Evolutionary conservation across 2,329 filamentous ascomycete species (phyloP).

Genomic region (Rutstroemia sp.): DNA sequence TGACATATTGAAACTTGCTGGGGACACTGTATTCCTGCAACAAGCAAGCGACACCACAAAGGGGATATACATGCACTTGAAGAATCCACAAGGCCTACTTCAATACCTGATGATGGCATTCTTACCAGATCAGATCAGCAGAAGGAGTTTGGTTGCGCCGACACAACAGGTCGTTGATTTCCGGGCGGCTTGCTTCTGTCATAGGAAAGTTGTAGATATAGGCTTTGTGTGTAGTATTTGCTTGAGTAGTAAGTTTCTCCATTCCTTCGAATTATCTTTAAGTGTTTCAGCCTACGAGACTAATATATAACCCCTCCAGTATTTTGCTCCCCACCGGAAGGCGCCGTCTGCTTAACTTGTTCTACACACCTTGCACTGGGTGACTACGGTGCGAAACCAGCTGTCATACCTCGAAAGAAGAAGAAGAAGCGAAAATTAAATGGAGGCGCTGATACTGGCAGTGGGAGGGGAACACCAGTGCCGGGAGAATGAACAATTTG

Average conservation of each 20-base stretch:
- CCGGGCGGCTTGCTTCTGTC: constrained; percentile 96
- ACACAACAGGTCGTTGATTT: constrained; percentile 88
- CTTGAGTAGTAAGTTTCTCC: constrained; percentile 57
- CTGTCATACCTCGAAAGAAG: constrained; percentile 64
- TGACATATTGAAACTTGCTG: constrained; percentile 81
- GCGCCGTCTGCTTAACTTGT: constrained; percentile 73
- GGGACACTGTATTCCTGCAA: constrained; percentile 85
- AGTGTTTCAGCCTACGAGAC: neutral
- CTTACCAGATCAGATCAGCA: constrained; percentile 60
- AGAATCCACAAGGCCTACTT: constrained; percentile 63
- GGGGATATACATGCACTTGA: constrained; percentile 59
- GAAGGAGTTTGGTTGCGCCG: constrained; percentile 64
- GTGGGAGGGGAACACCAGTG: constrained; percentile 53
- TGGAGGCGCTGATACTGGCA: constrained; percentile 49
- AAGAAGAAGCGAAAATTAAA: constrained; percentile 66
- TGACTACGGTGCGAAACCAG: constrained; percentile 67
- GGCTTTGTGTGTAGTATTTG: constrained; percentile 97
- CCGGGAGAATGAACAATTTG: constrained; percentile 27
- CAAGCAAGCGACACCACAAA: constrained; percentile 74
- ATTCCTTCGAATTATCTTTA: neutral
- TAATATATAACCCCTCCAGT: constrained; percentile 33
- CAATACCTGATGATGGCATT: constrained; percentile 95
- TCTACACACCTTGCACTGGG: constrained; percentile 72
- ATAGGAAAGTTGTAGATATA: constrained; percentile 80
- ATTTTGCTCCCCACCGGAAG: constrained; percentile 63